Base-by-base conservation (phyloP, 2,329 filamentous ascomycete genomes). In the Didymellaceae sp. region DNA sequence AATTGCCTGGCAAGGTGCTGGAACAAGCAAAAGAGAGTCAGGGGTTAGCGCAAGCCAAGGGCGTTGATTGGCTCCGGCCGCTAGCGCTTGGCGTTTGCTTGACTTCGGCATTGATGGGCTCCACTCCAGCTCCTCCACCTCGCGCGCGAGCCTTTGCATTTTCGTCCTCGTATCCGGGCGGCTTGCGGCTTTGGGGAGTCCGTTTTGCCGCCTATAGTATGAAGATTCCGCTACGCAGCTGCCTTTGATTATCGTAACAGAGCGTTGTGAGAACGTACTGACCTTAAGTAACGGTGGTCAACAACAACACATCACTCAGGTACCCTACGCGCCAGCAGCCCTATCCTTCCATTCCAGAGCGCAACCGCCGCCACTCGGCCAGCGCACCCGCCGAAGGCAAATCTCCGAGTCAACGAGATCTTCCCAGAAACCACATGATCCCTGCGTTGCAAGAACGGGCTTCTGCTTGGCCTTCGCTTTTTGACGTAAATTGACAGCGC, bases 31-130 rank as follows among this genome's bases (percentile, higher is more conserved):
- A 30, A 38, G 11, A 47, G 26, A 44, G 31, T 56, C 52, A 61
- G 54, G 62, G 58, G 54, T 22, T 45, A 42, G 33, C 20, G 30
- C 24, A 24, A 16, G 8, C 13, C n/a, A n/a, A 20, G 14, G 21
- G 13, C 45, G 24, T 14, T 47, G 44, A 48, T 57, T 51, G 47
- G 47, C 25, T 20, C 38, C 33, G 24, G 47, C 43, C 45, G 14
- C 50, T 37, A 32, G 43, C 51, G 45, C 53, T 53, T 59, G 55
- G 55, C 59, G 39, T 45, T 37, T 53, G 57, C 59, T 63, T 62
- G 52, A 44, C 24, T 52, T 52, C 43, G 45, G 59, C 49, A 40
- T 46, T 50, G 52, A 53, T 25, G 33, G 43, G 33, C 20, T 45
- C 50, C 50, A 53, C 44, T 40, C 18, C 26, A 38, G 9, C 32